phyloP scores from a whole-genome alignment of 2,329 filamentous ascomycete genomes.

The Cadophora malorum region DNA sequence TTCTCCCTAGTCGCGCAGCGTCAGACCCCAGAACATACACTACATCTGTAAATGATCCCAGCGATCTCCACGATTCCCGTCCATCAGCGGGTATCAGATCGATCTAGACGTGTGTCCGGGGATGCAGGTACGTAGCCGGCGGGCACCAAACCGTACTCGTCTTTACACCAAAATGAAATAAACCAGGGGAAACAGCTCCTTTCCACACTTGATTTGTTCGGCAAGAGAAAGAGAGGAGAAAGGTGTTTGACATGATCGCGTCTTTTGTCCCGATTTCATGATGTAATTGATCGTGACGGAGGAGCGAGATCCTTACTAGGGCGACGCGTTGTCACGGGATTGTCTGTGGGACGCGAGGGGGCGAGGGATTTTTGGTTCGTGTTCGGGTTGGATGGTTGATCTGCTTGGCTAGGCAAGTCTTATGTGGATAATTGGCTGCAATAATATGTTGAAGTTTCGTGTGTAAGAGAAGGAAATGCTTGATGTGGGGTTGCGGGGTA shows the following conservation, averaged over 20 bases:
- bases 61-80: not conserved
- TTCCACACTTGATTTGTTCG: not conserved
- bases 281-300: not conserved
- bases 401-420: not conserved
- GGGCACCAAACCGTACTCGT: not conserved
- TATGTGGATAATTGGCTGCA: not conserved
- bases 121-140: not conserved
- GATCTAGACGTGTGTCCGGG: not conserved
- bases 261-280: not conserved
- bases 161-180: not conserved
- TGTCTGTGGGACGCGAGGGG: not conserved
- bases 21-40: not conserved
- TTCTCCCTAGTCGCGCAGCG: not conserved
- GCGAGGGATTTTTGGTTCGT: not conserved
- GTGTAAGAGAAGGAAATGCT: not conserved
- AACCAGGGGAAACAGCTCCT: not conserved
- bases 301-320: not conserved
- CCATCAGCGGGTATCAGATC: not conserved
- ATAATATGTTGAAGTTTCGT: not conserved
- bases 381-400: not conserved
- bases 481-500: not conserved
- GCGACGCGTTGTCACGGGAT: conserved; percentile 3
- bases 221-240: not conserved
- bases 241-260: not conserved
- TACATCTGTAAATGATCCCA: not conserved